Evolutionary conservation across 306 rosid species (phyloP).

Genomic region (Lupinus albus): DNA sequence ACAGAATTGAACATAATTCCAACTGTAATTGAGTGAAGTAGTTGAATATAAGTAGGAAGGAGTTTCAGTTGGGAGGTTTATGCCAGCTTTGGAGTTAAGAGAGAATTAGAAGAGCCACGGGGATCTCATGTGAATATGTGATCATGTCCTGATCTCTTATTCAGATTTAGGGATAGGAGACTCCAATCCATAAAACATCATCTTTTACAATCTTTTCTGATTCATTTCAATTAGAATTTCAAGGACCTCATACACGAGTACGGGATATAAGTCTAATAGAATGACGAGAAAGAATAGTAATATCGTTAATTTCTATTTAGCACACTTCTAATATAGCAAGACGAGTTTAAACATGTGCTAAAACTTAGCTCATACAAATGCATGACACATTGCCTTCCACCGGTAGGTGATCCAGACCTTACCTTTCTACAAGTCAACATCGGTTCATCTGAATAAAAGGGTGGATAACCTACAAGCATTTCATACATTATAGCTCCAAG

Average conservation of each 20-base stretch:
- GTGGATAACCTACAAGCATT: slow-evolving; percentile 91
- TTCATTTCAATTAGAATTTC: not conserved
- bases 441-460: slow-evolving; percentile 86
- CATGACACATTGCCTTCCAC: slow-evolving; percentile 36
- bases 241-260: not conserved
- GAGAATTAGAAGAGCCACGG: too few relatives aligned
- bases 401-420: slow-evolving; percentile 28
- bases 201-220: too few relatives aligned
- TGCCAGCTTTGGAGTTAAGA: too few relatives aligned
- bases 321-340: slow-evolving; percentile 20
- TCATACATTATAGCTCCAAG: slow-evolving; percentile 95
- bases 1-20: too few relatives aligned
- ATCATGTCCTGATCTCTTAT: too few relatives aligned
- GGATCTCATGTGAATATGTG: too few relatives aligned
- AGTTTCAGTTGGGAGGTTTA: too few relatives aligned
- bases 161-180: too few relatives aligned
- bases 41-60: too few relatives aligned
- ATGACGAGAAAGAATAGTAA: slow-evolving; percentile 19
- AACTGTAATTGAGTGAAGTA: too few relatives aligned
- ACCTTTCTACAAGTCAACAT: slow-evolving; percentile 90
- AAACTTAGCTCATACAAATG: slow-evolving; percentile 5
- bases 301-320: slow-evolving; percentile 8
- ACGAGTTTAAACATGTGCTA: not conserved
- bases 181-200: too few relatives aligned
- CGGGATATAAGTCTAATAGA: slow-evolving; percentile 6